phyloP scores from a whole-genome alignment of 2,329 filamentous ascomycete genomes.

The Boeremia exigua region DNA sequence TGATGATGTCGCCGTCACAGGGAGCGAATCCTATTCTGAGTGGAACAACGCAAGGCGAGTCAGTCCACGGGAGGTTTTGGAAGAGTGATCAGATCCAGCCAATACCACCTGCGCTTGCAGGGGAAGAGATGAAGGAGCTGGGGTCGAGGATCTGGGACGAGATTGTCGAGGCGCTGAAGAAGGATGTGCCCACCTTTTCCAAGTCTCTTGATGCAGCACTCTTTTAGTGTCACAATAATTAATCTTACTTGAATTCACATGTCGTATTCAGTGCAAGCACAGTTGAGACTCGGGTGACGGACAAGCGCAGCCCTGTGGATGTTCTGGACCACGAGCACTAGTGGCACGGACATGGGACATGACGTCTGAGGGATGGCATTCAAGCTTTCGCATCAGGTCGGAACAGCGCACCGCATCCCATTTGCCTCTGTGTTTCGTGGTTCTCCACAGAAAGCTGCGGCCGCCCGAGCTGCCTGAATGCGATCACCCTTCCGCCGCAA shows the following conservation, averaged over 20 bases:
- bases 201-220: conserved; percentile 4
- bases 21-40: conserved; percentile 44
- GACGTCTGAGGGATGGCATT: conserved; percentile 13
- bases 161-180: conserved; percentile 39
- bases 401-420: background rate
- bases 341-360: conserved; percentile 8
- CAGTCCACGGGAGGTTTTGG: conserved; percentile 46
- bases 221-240: background rate
- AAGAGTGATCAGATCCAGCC: conserved; percentile 42
- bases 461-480: conserved; percentile 35
- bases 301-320: background rate
- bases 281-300: background rate
- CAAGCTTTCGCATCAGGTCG: conserved; percentile 17
- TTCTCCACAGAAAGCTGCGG: conserved; percentile 16
- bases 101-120: conserved; percentile 35
- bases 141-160: conserved; percentile 41
- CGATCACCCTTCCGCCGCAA: conserved; percentile 40
- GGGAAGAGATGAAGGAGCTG: conserved; percentile 41
- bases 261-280: background rate
- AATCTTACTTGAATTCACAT: background rate
- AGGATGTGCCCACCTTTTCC: conserved; percentile 33
- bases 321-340: conserved; percentile 4
- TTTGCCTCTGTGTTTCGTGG: background rate
- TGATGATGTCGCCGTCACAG: conserved; percentile 35
- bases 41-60: conserved; percentile 42